Base-by-base conservation (phyloP, 257 asterid genomes). In the Galeopsis tetrahit region DNA sequence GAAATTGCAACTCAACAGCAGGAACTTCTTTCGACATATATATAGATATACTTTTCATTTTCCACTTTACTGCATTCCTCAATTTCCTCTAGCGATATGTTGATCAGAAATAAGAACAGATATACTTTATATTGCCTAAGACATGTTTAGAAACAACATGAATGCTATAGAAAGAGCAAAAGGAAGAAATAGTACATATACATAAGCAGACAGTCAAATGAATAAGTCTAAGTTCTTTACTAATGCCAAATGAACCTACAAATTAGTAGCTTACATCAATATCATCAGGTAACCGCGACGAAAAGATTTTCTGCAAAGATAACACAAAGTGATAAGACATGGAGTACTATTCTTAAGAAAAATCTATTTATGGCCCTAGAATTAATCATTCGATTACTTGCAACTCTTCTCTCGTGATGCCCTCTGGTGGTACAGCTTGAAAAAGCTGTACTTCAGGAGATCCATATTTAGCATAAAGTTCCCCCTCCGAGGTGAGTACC, bases 391-490 rank as follows among this genome's bases (percentile, higher is more conserved):
- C 52, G 61, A 36, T 67, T 71, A 94, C 99, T 96, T 91, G 92
- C 79, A 95, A 85, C 66, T 87, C 93, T 38, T 89, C 92, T 58
- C 82, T 85, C 0, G 92, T 42, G 72, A 82, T 86, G 51, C 98
- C 98, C 80, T 92, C 90, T 1, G 81, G 78, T 35, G 99, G 98
- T 63, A 95, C 82, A 42, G 96, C 95, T 36, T 48, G 79, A 79
- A 88, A 83, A 76, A 95, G 86, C 53, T 84, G 95, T 28, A 82
- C 88, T 88, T 95, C 99, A 17, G 99, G 97, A 69, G 98, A 88
- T 76, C 97, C 99, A 17, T 77, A 74, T 13, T 73, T 83, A 46
- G 95, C 87, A 79, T 92, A 95, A 36, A 74, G 57, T 44, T 81
- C 82, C 17, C 98, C 99, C 85, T 95, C 99, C 32, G 82, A 79